Base-by-base conservation (phyloP, 257 asterid species). In the Ehretia macrophylla region DNA sequence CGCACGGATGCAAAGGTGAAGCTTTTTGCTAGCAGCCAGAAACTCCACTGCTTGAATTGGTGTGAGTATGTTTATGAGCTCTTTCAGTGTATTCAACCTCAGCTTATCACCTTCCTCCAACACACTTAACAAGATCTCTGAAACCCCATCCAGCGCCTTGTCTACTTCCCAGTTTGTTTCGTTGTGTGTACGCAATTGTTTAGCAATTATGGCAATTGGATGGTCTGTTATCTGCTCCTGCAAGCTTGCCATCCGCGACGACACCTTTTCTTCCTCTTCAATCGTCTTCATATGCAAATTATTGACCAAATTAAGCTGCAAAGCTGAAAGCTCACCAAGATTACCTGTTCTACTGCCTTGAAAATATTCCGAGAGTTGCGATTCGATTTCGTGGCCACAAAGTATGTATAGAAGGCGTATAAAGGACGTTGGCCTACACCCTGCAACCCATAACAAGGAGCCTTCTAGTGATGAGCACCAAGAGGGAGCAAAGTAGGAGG, bases 21-120 rank as follows among this genome's bases (percentile, higher is more conserved):
- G 71, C 54, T 64, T 80, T 72, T 75, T 83, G 5, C 76, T 68
- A 45, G 79, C 83, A 44, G 82, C 78, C 44, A 83, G 67, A 50
- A 77, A 75, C 3, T 75, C 79, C 72, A 75, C 87, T 9, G 81
- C 85, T 64, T 83, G 86, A 63, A n/a, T 19, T n/a, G 85, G 94
- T 42, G 67, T 60, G 11, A 85, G 68, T 6, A 85, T 69, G 58
- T 18, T 42, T 0, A 78, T 17, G 3, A 82, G 3, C 59, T 75
- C 85, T 70, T 14, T 71, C 64, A 79, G 10, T 0, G 81, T 82
- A 6, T 59, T 35, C 48, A 80, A 17, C 77, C 94, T 72, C 55
- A 80, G 37, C 23, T 59, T 32, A 60, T 85, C 87, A 17, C 83
- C 93, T 63, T 63, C 81, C 66, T 64, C 69, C 56, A 72, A 40